These are phyloP conservation scores for Datura wrightii DNA, from an alignment of 257 asterid species.

Conservation along the genomic window DNA sequence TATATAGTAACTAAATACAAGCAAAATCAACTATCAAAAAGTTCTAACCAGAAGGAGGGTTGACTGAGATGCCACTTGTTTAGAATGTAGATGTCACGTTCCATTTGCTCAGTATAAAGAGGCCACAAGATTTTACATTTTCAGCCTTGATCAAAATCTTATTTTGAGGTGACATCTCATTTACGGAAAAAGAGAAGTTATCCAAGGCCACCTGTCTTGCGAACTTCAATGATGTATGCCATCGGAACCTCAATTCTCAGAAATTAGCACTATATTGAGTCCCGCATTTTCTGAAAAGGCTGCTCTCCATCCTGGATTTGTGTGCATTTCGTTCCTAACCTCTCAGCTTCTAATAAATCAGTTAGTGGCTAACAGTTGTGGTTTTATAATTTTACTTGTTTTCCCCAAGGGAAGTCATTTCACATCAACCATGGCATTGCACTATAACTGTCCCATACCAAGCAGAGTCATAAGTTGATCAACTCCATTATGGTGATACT, in stretches of 20 bases:
- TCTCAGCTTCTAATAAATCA: not conserved
- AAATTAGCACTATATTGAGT: constrained; percentile 2
- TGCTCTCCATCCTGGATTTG: not conserved
- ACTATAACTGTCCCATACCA: constrained; percentile 26
- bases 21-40: constrained; percentile 15
- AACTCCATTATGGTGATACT: not conserved
- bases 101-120: not conserved
- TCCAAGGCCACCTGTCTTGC: not conserved
- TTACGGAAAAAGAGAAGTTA: constrained; percentile 8
- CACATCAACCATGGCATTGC: constrained; percentile 11
- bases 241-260: not conserved
- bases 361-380: not conserved
- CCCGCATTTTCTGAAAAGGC: constrained; percentile 2
- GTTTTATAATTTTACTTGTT: not conserved
- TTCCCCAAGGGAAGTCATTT: not conserved
- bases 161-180: not conserved
- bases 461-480: constrained; percentile 13
- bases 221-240: not conserved
- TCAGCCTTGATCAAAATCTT: constrained; percentile 4
- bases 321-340: not conserved
- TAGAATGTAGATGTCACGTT: not conserved
- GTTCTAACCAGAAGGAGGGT: not conserved
- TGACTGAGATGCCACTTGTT: not conserved
- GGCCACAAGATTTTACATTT: constrained; percentile 5
- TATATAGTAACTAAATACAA: not conserved